Evolutionary conservation across 805 yeast genomes (phyloP).

Genomic region (Zygosaccharomyces kombuchaensis): DNA sequence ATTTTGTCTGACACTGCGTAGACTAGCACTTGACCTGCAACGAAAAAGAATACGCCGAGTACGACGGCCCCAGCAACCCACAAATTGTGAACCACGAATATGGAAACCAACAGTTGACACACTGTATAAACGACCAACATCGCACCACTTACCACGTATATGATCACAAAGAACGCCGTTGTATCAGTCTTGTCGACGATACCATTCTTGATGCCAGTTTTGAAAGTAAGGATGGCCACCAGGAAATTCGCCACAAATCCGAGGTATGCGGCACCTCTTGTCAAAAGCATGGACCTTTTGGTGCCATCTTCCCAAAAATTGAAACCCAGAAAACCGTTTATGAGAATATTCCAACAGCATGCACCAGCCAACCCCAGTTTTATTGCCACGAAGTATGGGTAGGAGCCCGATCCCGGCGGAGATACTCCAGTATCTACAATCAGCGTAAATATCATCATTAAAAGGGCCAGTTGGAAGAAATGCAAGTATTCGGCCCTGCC

Average conservation of each 20-base stretch:
- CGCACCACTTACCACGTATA: constrained; percentile 67
- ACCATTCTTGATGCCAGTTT: constrained; percentile 50
- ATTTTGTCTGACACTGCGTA: constrained; percentile 65
- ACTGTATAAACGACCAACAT: constrained; percentile 57
- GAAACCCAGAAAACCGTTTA: constrained; percentile 76
- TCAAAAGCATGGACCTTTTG: constrained; percentile 49
- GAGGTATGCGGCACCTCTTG: constrained; percentile 47
- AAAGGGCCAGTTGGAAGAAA: constrained; percentile 58
- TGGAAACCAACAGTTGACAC: constrained; percentile 64
- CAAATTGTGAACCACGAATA: constrained; percentile 62
- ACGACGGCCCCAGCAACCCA: constrained; percentile 90
- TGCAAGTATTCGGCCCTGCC: constrained; percentile 83
- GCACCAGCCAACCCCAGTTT: constrained; percentile 75
- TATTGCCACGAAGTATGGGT: constrained; percentile 76
- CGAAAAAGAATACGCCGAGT: constrained; percentile 68
- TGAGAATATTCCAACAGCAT: constrained; percentile 61
- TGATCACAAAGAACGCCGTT: constrained; percentile 62
- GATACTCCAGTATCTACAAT: constrained; percentile 90
- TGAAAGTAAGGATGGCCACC: constrained; percentile 67
- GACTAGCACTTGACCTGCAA: constrained; percentile 70
- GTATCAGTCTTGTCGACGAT: constrained; percentile 50
- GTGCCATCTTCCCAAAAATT: constrained; percentile 97
- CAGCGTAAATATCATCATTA: constrained; percentile 58
- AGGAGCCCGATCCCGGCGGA: constrained; percentile 75
- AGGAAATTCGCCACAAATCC: constrained; percentile 67